These are phyloP conservation scores for Phalaenopsis equestris DNA, from an alignment of 106 monocot species.

Conservation along the genomic window DNA sequence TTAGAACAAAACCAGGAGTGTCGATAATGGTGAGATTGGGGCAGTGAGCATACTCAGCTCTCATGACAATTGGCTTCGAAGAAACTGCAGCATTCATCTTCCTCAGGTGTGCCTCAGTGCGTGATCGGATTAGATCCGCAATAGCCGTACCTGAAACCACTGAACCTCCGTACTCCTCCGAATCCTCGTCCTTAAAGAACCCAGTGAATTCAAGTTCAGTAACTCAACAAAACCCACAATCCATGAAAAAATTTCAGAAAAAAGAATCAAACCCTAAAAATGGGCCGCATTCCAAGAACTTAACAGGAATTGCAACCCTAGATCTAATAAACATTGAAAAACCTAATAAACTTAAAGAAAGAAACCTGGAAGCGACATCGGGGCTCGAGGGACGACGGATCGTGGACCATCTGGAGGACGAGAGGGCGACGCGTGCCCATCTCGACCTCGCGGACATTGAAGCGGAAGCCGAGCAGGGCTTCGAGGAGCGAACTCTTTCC, in stretches of 20 bases:
- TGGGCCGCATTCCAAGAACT: neutral
- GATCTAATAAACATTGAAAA: neutral
- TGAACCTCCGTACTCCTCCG: constrained; percentile 90
- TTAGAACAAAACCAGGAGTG: constrained; percentile 96
- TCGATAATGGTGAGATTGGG: constrained; percentile 99
- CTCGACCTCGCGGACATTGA: constrained; percentile 97
- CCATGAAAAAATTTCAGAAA: neutral
- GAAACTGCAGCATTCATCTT: constrained; percentile 73
- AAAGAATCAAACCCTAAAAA: neutral
- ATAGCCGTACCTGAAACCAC: constrained; percentile 63
- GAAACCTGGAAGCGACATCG: constrained; percentile 88
- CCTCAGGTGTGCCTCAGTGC: constrained; percentile 79
- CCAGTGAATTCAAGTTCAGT: neutral
- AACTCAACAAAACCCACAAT: neutral
- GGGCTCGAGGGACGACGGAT: constrained; percentile 76
- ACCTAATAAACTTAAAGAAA: neutral
- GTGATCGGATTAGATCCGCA: constrained; percentile 78
- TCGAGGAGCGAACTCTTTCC: constrained; percentile 97
- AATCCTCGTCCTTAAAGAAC: constrained; percentile 78
- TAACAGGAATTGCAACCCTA: neutral
- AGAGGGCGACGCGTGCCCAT: constrained; percentile 97
- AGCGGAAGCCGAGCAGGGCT: constrained; percentile 90
- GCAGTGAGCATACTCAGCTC: constrained; percentile 93
- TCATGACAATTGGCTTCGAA: constrained; percentile 89
- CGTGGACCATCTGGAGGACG: constrained; percentile 97